These are phyloP conservation scores for Fusarium sp. DNA, from an alignment of 2,329 filamentous ascomycete genomes.

Conservation along the genomic window DNA sequence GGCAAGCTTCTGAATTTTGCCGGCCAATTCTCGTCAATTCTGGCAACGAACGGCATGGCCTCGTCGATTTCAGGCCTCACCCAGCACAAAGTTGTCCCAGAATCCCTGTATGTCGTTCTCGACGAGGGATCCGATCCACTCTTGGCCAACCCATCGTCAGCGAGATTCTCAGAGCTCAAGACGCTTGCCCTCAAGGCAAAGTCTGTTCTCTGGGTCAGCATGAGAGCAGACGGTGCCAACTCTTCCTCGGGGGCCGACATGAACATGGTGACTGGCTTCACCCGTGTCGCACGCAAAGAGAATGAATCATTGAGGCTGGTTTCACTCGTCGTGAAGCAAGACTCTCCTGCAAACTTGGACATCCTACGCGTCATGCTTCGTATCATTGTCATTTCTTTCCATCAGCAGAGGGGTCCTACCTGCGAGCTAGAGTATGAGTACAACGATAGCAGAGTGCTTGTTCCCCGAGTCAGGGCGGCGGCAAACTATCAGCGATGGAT, in stretches of 20 bases:
- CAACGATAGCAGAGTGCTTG: not conserved
- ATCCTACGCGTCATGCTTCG: constrained; percentile 9
- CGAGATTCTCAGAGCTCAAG: not conserved
- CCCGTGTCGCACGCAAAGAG: not conserved
- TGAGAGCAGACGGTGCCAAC: rapidly evolving
- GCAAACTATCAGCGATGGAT: not conserved
- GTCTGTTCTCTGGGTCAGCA: constrained; percentile 12
- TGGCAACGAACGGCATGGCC: not conserved
- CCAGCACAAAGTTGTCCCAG: rapidly evolving
- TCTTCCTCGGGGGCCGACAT: not conserved
- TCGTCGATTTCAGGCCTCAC: not conserved
- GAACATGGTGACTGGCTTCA: not conserved
- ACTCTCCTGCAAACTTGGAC: not conserved
- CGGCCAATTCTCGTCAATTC: not conserved
- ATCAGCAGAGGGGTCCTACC: not conserved
- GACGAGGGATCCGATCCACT: not conserved
- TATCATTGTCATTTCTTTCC: constrained; percentile 8
- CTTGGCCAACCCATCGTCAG: rapidly evolving
- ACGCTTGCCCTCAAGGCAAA: not conserved
- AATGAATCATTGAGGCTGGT: not conserved
- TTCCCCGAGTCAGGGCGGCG: not conserved
- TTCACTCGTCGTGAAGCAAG: not conserved
- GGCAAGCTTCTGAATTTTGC: constrained; percentile 2
- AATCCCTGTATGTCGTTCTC: constrained; percentile 13
- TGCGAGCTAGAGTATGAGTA: constrained; percentile 27